Conservation (phyloP, 1,284 basidiomycete species). For the Marasmius oreades region DNA sequence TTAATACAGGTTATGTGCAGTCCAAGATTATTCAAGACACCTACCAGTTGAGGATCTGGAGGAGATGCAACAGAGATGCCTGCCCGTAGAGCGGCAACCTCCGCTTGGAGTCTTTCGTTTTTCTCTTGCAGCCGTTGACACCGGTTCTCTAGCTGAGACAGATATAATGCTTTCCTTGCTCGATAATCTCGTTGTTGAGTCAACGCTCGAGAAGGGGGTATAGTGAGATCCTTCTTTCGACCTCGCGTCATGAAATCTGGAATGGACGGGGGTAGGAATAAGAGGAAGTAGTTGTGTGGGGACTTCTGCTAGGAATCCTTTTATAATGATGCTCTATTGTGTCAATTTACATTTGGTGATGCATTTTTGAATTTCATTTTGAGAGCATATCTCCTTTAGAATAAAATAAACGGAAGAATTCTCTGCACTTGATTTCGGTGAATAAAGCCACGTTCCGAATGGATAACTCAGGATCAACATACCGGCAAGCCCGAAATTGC, state of each 20-base stretch:
- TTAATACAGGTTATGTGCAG: constrained; percentile 6
- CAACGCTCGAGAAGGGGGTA: constrained; percentile 46
- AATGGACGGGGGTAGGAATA: background rate
- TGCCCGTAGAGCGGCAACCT: constrained; percentile 39
- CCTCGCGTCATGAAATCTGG: constrained; percentile 55
- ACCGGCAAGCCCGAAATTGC: too few relatives aligned
- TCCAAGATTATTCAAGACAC: constrained; percentile 16
- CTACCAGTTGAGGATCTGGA: constrained; percentile 40
- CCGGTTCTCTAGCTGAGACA: constrained; percentile 53
- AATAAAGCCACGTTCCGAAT: too few relatives aligned
- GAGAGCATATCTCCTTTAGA: background rate
- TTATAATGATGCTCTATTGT: background rate
- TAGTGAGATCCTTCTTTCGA: constrained; percentile 58
- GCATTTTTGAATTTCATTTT: constrained; percentile 1
- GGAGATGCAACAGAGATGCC: constrained; percentile 28
- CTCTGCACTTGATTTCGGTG: too few relatives aligned
- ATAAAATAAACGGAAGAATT: background rate
- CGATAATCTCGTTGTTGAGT: constrained; percentile 62
- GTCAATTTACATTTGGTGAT: background rate
- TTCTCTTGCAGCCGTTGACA: constrained; percentile 51
- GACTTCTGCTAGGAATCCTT: background rate
- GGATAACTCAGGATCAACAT: too few relatives aligned
- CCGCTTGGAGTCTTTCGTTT: constrained; percentile 44
- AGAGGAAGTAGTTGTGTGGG: background rate
- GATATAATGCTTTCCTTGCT: constrained; percentile 54